Percentiles rank a stretch among this genome's conserved stretches.
Evolutionary conservation across 169 alveolate genomes (phyloP).

Genomic region (Babesia divergens): DNA sequence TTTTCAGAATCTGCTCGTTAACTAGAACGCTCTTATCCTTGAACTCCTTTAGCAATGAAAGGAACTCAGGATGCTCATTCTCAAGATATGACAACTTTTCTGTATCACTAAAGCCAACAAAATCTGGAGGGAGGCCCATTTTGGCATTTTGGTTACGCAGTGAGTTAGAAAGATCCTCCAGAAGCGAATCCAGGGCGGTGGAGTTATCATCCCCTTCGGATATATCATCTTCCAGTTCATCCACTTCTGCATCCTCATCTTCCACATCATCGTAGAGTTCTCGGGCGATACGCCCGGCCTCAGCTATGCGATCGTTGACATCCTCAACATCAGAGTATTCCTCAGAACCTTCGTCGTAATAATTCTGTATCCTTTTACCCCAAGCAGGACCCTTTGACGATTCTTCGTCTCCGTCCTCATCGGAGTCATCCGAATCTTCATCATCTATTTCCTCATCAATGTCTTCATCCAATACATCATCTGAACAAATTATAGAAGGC

Average conservation of each 20-base stretch:
- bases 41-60: conserved; percentile 57
- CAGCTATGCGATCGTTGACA: conserved; percentile 61
- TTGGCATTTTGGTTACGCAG: conserved; percentile 13
- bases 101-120: conserved; percentile 21
- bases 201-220: conserved; percentile 8
- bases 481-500: too few species aligned
- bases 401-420: conserved; percentile 30
- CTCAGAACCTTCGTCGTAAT: conserved; percentile 64
- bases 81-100: conserved; percentile 28
- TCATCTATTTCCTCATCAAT: conserved; percentile 24
- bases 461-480: background rate
- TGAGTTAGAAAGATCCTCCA: conserved; percentile 42
- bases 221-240: conserved; percentile 27
- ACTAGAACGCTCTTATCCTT: conserved; percentile 30
- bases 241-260: conserved; percentile 63
- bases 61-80: conserved; percentile 60
- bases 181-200: conserved; percentile 29
- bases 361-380: conserved; percentile 65
- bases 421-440: conserved; percentile 43
- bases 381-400: conserved; percentile 52
- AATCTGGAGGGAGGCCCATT: conserved; percentile 39
- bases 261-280: conserved; percentile 61
- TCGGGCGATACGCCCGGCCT: conserved; percentile 38
- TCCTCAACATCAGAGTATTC: conserved; percentile 59
- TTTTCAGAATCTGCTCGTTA: conserved; percentile 54